A percentile compares a stretch with the other conserved stretches of the same genome.
Conservation (phyloP, 805 yeast genomes). For the Barnettozyma pratensis region DNA sequence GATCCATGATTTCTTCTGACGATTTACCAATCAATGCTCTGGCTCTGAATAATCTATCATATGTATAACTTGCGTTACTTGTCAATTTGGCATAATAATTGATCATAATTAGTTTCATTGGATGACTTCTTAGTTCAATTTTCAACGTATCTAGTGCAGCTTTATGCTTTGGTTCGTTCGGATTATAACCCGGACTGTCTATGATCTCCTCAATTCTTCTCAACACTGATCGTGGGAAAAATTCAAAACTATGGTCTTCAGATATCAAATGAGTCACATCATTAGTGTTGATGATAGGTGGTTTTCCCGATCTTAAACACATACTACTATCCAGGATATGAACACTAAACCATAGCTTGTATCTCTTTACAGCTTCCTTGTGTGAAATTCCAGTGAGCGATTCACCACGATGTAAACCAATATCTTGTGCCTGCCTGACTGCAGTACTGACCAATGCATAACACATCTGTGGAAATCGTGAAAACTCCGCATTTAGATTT, state of each 20-base stretch:
- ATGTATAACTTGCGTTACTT: constrained; percentile 13
- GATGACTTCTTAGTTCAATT: constrained; percentile 2
- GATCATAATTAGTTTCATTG: constrained; percentile 7
- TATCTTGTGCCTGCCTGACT: constrained; percentile 47
- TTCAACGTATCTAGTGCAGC: background rate
- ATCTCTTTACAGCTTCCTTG: constrained; percentile 33
- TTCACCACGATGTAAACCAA: constrained; percentile 53
- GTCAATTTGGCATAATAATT: constrained; percentile 9
- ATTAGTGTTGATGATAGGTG: constrained; percentile 38
- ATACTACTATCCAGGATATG: constrained; percentile 41
- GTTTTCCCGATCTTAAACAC: constrained; percentile 42
- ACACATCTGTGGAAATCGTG: constrained; percentile 36
- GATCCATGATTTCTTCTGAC: constrained; percentile 12
- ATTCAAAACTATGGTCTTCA: constrained; percentile 6
- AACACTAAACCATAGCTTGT: constrained; percentile 45
- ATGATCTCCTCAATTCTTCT: constrained; percentile 4
- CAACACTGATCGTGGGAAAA: constrained; percentile 9
- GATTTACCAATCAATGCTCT: constrained; percentile 14
- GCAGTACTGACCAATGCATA: constrained; percentile 40
- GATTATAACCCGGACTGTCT: background rate
- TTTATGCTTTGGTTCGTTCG: background rate
- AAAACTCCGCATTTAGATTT: constrained; percentile 31
- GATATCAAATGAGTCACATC: constrained; percentile 26
- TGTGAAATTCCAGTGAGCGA: constrained; percentile 31
- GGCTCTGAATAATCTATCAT: constrained; percentile 17